A percentile compares a stretch with the other conserved stretches of the same genome.
Evolutionary conservation across 179 eudicot genomes (phyloP).

Genomic region (Nepenthes alata): DNA sequence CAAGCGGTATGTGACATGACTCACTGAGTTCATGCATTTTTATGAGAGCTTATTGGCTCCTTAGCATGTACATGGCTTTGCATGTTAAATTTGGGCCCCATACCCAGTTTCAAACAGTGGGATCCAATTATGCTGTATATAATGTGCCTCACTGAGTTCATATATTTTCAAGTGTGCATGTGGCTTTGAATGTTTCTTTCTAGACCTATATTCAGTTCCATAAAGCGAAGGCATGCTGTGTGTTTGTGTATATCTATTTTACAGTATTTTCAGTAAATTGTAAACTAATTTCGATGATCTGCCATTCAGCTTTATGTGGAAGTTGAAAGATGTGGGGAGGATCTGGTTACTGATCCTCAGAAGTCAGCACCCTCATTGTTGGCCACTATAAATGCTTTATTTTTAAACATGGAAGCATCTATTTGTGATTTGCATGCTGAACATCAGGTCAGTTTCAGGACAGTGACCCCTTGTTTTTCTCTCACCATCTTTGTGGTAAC

Average conservation of each 20-base stretch:
- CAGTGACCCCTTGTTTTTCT: background rate
- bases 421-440: slow-evolving; percentile 48
- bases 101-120: no score
- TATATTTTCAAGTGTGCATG: background rate
- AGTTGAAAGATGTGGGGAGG: slow-evolving; percentile 58
- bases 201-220: no score
- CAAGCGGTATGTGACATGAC: no score
- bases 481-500: background rate
- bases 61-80: no score
- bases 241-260: background rate
- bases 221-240: background rate
- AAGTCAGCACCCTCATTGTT: slow-evolving; percentile 52
- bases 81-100: no score
- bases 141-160: background rate
- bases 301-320: slow-evolving; percentile 62
- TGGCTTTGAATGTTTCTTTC: no score
- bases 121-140: background rate
- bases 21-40: no score
- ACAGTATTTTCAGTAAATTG: background rate
- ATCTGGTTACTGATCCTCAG: slow-evolving; percentile 52
- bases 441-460: slow-evolving; percentile 37
- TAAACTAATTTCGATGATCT: background rate
- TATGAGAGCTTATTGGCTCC: no score
- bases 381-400: slow-evolving; percentile 41
- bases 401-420: slow-evolving; percentile 62